Evolutionary conservation across 2,329 filamentous ascomycete genomes (phyloP).

Genomic region (Onygenales sp.): DNA sequence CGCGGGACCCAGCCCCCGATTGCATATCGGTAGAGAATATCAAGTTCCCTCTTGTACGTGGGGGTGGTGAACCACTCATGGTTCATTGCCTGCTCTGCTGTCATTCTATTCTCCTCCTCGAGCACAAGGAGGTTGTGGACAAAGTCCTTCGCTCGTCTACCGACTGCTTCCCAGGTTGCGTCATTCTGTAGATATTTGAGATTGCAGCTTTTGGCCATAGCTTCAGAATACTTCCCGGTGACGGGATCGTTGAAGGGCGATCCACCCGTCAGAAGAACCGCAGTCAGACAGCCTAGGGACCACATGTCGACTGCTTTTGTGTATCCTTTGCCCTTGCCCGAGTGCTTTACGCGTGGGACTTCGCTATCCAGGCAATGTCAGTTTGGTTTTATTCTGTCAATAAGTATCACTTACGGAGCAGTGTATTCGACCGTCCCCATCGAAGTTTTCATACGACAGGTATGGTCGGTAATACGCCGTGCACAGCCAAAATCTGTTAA

Average conservation of each 20-base stretch:
- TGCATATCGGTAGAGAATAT: slow-evolving; percentile 41
- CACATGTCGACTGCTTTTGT: slow-evolving; percentile 53
- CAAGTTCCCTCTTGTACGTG: slow-evolving; percentile 37
- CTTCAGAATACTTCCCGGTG: slow-evolving; percentile 19
- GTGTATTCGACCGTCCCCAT: slow-evolving; percentile 49
- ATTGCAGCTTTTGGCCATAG: slow-evolving; percentile 30
- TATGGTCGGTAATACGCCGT: slow-evolving; percentile 21
- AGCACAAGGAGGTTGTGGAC: slow-evolving; percentile 42
- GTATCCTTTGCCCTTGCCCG: slow-evolving; percentile 34
- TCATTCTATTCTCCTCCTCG: slow-evolving; percentile 42
- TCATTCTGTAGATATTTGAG: slow-evolving; percentile 36
- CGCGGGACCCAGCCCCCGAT: slow-evolving; percentile 39
- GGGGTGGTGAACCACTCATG: slow-evolving; percentile 50
- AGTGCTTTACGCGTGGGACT: slow-evolving; percentile 9
- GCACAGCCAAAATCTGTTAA: slow-evolving; percentile 54
- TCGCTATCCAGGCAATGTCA: background rate
- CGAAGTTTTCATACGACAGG: slow-evolving; percentile 42
- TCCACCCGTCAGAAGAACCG: slow-evolving; percentile 42
- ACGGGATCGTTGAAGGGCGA: slow-evolving; percentile 35
- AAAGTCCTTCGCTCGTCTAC: slow-evolving; percentile 42
- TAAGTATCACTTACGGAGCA: slow-evolving; percentile 44
- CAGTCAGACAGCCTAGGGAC: slow-evolving; percentile 50
- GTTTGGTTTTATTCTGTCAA: background rate
- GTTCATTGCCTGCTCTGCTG: slow-evolving; percentile 42
- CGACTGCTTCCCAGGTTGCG: slow-evolving; percentile 33